Evolutionary conservation across 805 yeast species (phyloP).

Genomic region (Pichia californica): DNA sequence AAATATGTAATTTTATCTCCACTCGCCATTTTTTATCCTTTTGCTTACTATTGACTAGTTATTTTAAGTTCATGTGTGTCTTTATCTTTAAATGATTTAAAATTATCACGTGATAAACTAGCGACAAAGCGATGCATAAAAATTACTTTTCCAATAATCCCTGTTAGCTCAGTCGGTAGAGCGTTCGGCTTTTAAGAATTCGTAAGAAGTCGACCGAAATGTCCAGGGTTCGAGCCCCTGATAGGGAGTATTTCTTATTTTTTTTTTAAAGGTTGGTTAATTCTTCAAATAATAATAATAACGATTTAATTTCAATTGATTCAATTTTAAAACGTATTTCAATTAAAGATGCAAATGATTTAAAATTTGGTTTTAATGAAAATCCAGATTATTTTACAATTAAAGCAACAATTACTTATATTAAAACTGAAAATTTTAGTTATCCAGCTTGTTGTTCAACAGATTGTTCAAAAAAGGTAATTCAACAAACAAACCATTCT

Average conservation of each 20-base stretch:
- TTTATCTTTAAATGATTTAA: too few relatives aligned
- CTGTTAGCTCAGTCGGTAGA: conserved; percentile 61
- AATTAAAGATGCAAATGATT: conserved; percentile 57
- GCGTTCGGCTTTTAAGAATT: conserved; percentile 56
- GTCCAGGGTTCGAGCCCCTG: conserved; percentile 62
- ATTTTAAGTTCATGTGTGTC: too few relatives aligned
- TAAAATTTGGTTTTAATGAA: conserved; percentile 66
- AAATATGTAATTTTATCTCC: too few relatives aligned
- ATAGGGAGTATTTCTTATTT: conserved; percentile 33
- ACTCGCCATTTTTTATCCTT: too few relatives aligned
- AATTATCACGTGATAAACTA: too few relatives aligned
- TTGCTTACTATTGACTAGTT: too few relatives aligned
- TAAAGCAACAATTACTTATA: conserved; percentile 66
- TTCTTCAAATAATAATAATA: not conserved
- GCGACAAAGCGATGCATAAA: too few relatives aligned
- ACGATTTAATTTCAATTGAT: conserved; percentile 31
- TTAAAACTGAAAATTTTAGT: conserved; percentile 70
- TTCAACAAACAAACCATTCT: conserved; percentile 62
- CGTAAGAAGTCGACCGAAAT: conserved; percentile 41
- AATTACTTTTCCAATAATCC: conserved; percentile 1
- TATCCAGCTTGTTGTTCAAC: conserved; percentile 84
- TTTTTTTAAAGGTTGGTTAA: not conserved
- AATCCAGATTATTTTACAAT: conserved; percentile 72
- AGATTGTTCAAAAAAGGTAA: conserved; percentile 78
- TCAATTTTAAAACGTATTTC: conserved; percentile 54